These are phyloP conservation scores for Dictyostelium firmibasis DNA, from an alignment of 78 protist genomes.

Conservation along the genomic window DNA sequence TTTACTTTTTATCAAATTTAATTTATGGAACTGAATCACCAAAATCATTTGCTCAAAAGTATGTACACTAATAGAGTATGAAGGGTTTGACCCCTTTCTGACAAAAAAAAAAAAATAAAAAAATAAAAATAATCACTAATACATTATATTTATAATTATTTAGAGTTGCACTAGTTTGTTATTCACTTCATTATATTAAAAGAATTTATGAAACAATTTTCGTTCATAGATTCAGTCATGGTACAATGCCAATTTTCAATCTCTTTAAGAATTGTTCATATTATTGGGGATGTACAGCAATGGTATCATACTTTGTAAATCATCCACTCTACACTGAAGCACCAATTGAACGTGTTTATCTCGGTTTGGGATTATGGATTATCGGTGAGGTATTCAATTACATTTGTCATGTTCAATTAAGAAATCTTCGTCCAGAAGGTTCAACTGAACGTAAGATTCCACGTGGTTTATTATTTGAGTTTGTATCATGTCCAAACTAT, in stretches of 20 bases:
- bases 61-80: no score
- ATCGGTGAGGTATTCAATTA: conserved; percentile 65
- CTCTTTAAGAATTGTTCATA: conserved; percentile 87
- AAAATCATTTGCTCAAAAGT: conserved; percentile 45
- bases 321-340: conserved; percentile 84
- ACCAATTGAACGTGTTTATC: neutral
- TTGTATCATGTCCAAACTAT: conserved; percentile 92
- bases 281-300: conserved; percentile 88
- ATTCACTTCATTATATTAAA: conserved; percentile 85
- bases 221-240: conserved; percentile 88
- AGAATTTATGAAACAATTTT: conserved; percentile 89
- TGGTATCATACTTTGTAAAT: conserved; percentile 78
- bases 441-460: conserved; percentile 82
- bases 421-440: conserved; percentile 86
- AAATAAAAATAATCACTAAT: no score
- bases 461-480: conserved; percentile 72
- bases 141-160: no score
- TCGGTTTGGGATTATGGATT: conserved; percentile 34
- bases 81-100: no score
- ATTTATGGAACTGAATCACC: conserved; percentile 29
- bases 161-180: conserved; percentile 72
- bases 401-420: conserved; percentile 76
- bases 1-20: conserved; percentile 38
- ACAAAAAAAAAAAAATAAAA: no score
- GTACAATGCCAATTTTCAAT: conserved; percentile 91